Evolutionary conservation across 441 rosid genomes (phyloP).

Genomic region (Pelargonium fulgidum): DNA sequence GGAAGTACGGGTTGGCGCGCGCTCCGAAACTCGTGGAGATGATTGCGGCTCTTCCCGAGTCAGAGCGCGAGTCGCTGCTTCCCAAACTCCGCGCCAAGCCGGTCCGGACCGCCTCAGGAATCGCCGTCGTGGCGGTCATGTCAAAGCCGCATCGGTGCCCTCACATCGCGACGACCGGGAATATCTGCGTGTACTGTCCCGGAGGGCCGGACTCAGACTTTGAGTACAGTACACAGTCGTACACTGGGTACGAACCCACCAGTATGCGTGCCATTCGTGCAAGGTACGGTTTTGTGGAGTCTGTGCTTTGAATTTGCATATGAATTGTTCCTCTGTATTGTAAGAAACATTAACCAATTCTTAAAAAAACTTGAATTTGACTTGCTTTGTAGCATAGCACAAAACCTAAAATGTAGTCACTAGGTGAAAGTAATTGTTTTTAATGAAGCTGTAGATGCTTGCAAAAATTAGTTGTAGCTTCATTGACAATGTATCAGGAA

Average conservation of each 20-base stretch:
- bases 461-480: too few species aligned
- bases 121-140: constrained; percentile 97
- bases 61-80: constrained; percentile 78
- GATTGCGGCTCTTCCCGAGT: constrained; percentile 94
- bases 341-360: background rate
- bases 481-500: too few species aligned
- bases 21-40: constrained; percentile 97
- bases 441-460: too few species aligned
- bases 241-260: constrained; percentile 97
- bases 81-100: constrained; percentile 98
- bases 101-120: constrained; percentile 92
- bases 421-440: too few species aligned
- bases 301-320: background rate
- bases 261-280: constrained; percentile 99
- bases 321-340: background rate
- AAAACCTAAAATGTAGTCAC: too few species aligned
- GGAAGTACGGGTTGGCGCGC: constrained; percentile 84
- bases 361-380: background rate
- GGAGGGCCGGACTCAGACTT: constrained; percentile 99
- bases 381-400: background rate
- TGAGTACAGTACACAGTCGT: constrained; percentile 97
- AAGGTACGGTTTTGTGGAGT: constrained; percentile 41
- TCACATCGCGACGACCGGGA: constrained; percentile 96
- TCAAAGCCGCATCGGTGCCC: constrained; percentile 99
- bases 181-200: constrained; percentile 93